Evolutionary conservation across 495 filamentous ascomycete genomes (phyloP), one percentile per base, ranked within the genome.

Genomic region (Xylaria curta): DNA sequence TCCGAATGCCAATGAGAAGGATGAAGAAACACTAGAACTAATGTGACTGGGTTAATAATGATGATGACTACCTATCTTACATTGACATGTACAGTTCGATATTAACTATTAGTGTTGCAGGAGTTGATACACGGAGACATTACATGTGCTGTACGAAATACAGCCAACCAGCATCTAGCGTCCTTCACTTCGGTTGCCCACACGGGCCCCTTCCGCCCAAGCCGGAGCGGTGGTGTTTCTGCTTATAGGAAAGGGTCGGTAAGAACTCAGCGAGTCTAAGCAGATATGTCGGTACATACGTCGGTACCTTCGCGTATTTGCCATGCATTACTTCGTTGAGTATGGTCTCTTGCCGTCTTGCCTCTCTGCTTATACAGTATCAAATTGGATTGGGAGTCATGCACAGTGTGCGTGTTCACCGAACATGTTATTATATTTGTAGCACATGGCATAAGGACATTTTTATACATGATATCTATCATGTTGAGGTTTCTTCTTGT

Each of bases 171-270:
- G 24, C 53, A 44, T 24, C 19, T 19, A 42, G 53, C 53, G 17
- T 36, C 21, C 9, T 21, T 64, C 21, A 51, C 47, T 36, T 64
- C 33, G 10, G 68, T 31, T 31, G 58, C 47, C 68, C 68, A 64
- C 47, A 70, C 68, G 68, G 68, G 47, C 68, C 58, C 54, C 68
- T 70, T 70, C 68, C 68, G 68, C 68, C 51, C 26, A 56, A 70
- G 68, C 68, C 68, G 68, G 68, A 15, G 24, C 68, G 36, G 68
- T 58, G 31, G 19, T 38, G 33, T 60, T 60, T 19, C 54, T n/a
- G 15, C 54, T 33, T 59, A 36, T 59, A 59, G 54, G 54, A 33
- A 28, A 28, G 51, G 42, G 42, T 46, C 13, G 42, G 42, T 46
- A 46, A 17, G 42, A 17, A 17, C 12, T 4, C 15, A 46, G 42